Base-by-base conservation (phyloP, 192 early-diverging fungal species). In the Helicostylum pulchrum region DNA sequence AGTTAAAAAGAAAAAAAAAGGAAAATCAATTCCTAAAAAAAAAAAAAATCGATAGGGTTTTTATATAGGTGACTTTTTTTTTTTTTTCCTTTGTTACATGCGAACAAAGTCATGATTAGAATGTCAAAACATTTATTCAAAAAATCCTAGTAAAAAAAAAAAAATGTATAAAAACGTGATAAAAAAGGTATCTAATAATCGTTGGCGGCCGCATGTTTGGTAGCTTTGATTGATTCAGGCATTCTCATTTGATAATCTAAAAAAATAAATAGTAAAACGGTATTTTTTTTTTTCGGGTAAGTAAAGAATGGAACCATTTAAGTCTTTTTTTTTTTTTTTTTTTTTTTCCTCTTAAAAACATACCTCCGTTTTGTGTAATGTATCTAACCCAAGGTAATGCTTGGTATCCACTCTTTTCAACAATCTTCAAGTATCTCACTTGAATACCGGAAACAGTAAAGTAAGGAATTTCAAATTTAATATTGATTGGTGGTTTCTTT, bases 201-300 rank as follows among this genome's bases (percentile, higher is more conserved):
- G 10, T 64, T 51, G 1, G 62, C 54, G 1, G 66, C 17, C 7
- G 19, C 56, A 49, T 63, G 71, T 57, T 88, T 91, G 23, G 76
- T 78, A 7, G 85, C 81, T 61, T 91, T 91, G 64, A 93, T 79
- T 31, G 88, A 83, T 39, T 95, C 93, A 10, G 93, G 93, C 84
- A 94, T 88, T 62, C 95, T 85, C 78, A 95, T 77, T 80, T 95
- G 92, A 77, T 97, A 97, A 73, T 97, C 95, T 88, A 65, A 12
- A 9, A 9, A 3, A 39, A 39, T 9, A 39, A 39, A 36, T 62
- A 66, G n/a, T 26, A 36, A 36, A 36, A 26, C 26, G 26, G 26
- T 26, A 2, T 26, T 26, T 26, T 26, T 26, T 26, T 26, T 26
- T 26, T 26, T 26, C 26, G 26, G 26, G 26, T 39, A 10, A 39